Conservation (phyloP, 768 basidiomycete genomes). For the Pleurotus platypus region DNA sequence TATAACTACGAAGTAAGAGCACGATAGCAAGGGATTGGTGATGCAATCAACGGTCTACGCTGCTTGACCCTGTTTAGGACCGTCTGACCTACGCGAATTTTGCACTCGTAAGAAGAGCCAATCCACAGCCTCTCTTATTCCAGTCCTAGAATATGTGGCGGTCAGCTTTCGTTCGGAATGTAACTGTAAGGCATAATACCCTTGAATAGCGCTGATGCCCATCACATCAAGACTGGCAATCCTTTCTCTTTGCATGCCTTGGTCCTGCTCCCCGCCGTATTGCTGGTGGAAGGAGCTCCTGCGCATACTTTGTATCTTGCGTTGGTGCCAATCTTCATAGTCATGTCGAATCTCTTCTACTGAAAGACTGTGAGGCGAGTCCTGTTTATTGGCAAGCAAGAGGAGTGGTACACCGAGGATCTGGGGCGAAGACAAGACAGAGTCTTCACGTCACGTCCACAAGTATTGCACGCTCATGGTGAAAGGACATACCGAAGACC, state of each 20-base stretch:
- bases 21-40: too few species aligned
- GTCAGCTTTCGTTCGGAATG: background rate
- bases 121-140: slow-evolving; percentile 85
- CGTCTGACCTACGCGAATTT: slow-evolving; percentile 33
- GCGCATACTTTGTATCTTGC: slow-evolving; percentile 66
- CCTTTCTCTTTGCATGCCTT: slow-evolving; percentile 42
- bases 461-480: background rate
- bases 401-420: slow-evolving; percentile 89
- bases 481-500: slow-evolving; percentile 75
- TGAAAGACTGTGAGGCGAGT: slow-evolving; percentile 72
- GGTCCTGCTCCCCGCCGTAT: slow-evolving; percentile 43
- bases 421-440: slow-evolving; percentile 84
- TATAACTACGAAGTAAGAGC: too few species aligned
- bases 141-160: slow-evolving; percentile 51
- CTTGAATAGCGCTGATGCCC: slow-evolving; percentile 88
- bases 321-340: slow-evolving; percentile 84
- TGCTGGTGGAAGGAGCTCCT: slow-evolving; percentile 33
- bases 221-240: slow-evolving; percentile 83
- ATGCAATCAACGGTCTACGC: background rate
- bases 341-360: slow-evolving; percentile 89
- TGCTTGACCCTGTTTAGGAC: background rate
- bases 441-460: slow-evolving; percentile 41
- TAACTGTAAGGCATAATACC: slow-evolving; percentile 46
- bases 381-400: slow-evolving; percentile 96
- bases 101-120: slow-evolving; percentile 95